Percentiles rank a stretch among this genome's conserved stretches.
phyloP scores from a whole-genome alignment of 2,329 filamentous ascomycete species.

The Stemphylium vesicarium region DNA sequence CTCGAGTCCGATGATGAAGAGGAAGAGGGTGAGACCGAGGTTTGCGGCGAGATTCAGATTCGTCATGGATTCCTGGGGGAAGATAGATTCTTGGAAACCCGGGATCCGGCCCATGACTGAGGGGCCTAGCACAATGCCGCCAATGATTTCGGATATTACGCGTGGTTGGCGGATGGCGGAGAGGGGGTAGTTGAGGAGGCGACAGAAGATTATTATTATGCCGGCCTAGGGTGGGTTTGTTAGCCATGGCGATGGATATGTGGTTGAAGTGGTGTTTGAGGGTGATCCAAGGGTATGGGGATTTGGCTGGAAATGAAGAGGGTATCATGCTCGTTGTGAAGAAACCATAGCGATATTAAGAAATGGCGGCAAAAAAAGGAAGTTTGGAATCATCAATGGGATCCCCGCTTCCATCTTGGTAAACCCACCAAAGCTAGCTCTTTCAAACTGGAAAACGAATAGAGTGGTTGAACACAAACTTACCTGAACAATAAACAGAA shows the following conservation, averaged over 20 bases:
- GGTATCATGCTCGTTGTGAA: too few species aligned
- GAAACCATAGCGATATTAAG: too few species aligned
- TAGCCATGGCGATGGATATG: not conserved
- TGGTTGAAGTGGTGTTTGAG: not conserved
- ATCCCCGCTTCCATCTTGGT: not conserved
- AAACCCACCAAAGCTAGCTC: not conserved
- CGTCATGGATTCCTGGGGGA: constrained; percentile 76
- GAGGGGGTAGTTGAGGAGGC: constrained; percentile 76
- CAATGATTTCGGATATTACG: constrained; percentile 84
- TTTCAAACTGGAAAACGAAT: not conserved
- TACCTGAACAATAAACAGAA: constrained; percentile 78
- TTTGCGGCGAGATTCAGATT: constrained; percentile 80
- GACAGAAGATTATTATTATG: constrained; percentile 78
- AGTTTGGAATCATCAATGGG: not conserved
- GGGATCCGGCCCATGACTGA: constrained; percentile 88
- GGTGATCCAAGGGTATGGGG: not conserved
- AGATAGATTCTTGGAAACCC: constrained; percentile 76
- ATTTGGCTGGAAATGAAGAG: too few species aligned
- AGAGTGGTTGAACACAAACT: constrained; percentile 3
- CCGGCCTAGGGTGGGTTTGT: constrained; percentile 58
- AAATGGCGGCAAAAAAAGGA: too few species aligned
- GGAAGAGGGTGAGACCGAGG: constrained; percentile 80
- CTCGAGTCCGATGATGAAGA: constrained; percentile 88
- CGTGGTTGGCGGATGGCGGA: constrained; percentile 79
- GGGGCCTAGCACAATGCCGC: constrained; percentile 83